A percentile compares a stretch with the other conserved stretches of the same genome.
These are phyloP conservation scores for Thymus mandschuricus DNA, from an alignment of 257 asterid genomes.

Conservation along the genomic window DNA sequence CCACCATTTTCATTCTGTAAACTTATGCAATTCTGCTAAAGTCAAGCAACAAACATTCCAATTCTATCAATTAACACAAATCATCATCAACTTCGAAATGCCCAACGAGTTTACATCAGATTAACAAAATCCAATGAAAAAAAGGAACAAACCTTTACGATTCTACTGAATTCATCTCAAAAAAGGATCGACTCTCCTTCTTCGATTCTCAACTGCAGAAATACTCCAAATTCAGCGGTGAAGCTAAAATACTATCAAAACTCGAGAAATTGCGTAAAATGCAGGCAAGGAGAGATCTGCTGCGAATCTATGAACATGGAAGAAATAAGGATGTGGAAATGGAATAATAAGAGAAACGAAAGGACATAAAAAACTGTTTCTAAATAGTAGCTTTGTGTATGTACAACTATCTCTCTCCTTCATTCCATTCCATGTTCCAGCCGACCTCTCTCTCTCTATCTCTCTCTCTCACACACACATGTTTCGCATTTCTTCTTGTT, in stretches of 20 bases:
- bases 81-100: constrained; percentile 21
- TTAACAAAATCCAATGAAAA: background rate
- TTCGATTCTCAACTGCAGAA: background rate
- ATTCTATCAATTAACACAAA: constrained; percentile 6
- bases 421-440: constrained; percentile 3
- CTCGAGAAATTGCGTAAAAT: constrained; percentile 24
- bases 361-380: constrained; percentile 34
- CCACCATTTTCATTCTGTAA: background rate
- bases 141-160: constrained; percentile 29
- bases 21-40: constrained; percentile 1
- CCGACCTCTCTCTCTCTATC: constrained; percentile 20
- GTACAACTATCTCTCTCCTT: constrained; percentile 30
- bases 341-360: constrained; percentile 26
- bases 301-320: constrained; percentile 13
- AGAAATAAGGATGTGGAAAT: background rate
- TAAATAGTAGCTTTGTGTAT: background rate
- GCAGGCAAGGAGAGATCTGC: constrained; percentile 40
- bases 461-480: background rate
- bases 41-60: background rate
- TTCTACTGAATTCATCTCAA: constrained; percentile 38
- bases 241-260: background rate
- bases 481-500: background rate
- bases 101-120: constrained; percentile 9
- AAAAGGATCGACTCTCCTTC: constrained; percentile 20
- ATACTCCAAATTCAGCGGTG: background rate